These are phyloP conservation scores for Centella asiatica DNA, from an alignment of 129 eudicot genomes.

Conservation along the genomic window DNA sequence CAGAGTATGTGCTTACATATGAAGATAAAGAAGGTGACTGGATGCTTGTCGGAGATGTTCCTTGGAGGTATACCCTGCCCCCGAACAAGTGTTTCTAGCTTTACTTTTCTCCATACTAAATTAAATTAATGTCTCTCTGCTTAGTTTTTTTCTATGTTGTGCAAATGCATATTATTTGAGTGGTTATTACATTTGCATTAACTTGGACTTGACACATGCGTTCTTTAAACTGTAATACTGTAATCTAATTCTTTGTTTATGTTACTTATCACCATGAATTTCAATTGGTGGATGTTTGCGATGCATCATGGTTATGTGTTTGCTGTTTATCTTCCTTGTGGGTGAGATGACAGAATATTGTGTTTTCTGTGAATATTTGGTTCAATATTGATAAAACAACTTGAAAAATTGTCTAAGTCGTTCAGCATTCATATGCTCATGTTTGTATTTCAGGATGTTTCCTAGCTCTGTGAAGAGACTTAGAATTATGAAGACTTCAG, in stretches of 20 bases:
- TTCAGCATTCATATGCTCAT: background rate
- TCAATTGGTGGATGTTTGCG: too few species aligned
- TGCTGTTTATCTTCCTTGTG: too few species aligned
- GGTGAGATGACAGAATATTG: too few species aligned
- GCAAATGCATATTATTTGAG: background rate
- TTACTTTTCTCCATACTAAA: background rate
- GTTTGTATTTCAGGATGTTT: slow-evolving; percentile 75
- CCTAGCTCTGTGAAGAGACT: slow-evolving; percentile 77
- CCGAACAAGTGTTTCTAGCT: too few species aligned
- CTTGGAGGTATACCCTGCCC: slow-evolving; percentile 53
- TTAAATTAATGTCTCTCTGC: background rate
- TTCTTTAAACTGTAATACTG: background rate
- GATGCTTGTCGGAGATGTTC: slow-evolving; percentile 99
- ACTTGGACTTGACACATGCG: background rate
- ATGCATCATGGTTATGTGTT: too few species aligned
- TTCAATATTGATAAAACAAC: too few species aligned
- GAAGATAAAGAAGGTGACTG: slow-evolving; percentile 98
- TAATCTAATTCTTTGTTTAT: too few species aligned
- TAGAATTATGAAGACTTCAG: slow-evolving; percentile 76
- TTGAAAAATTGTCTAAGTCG: too few species aligned
- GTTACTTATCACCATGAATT: too few species aligned
- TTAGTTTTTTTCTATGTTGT: background rate
- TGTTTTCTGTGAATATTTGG: too few species aligned
- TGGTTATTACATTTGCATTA: background rate
- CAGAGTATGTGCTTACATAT: slow-evolving; percentile 82